Percentiles rank a stretch among this genome's conserved stretches.
Evolutionary conservation across 2,329 filamentous ascomycete genomes (phyloP).

Genomic region (Daldinia sp.): DNA sequence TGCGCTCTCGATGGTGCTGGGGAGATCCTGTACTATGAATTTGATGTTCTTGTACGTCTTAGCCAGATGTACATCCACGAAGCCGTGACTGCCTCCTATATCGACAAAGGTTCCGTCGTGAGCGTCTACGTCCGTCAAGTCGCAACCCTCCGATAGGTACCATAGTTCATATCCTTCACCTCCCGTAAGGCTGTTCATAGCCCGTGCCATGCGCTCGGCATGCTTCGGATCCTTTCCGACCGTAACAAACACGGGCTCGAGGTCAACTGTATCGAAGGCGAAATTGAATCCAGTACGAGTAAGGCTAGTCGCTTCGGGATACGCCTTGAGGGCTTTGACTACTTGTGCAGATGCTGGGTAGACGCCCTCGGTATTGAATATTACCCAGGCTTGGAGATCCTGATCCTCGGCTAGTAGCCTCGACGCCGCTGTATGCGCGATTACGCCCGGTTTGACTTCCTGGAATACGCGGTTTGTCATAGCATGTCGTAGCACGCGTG

Average conservation of each 20-base stretch:
- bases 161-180: constrained; percentile 64
- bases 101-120: constrained; percentile 62
- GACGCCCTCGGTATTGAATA: constrained; percentile 63
- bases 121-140: constrained; percentile 58
- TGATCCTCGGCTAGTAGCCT: constrained; percentile 58
- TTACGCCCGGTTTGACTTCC: constrained; percentile 58
- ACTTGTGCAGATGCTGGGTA: constrained; percentile 59
- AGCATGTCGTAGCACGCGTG: constrained; percentile 61
- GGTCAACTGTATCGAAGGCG: constrained; percentile 58
- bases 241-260: constrained; percentile 63
- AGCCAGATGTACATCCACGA: constrained; percentile 64
- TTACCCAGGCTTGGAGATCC: constrained; percentile 61
- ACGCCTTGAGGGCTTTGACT: constrained; percentile 52
- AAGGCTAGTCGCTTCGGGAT: constrained; percentile 59
- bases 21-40: constrained; percentile 65
- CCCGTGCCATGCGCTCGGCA: constrained; percentile 60
- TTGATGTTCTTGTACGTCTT: constrained; percentile 57
- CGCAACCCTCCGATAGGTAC: constrained; percentile 62
- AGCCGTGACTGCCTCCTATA: constrained; percentile 66
- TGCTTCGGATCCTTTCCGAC: constrained; percentile 58
- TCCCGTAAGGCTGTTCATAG: constrained; percentile 63
- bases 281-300: constrained; percentile 61
- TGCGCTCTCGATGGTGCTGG: constrained; percentile 57
- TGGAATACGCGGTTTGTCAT: constrained; percentile 66
- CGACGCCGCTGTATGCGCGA: constrained; percentile 65